Evolutionary conservation across 2,329 filamentous ascomycete genomes (phyloP).

Genomic region (Decorospora gaudefroyi): DNA sequence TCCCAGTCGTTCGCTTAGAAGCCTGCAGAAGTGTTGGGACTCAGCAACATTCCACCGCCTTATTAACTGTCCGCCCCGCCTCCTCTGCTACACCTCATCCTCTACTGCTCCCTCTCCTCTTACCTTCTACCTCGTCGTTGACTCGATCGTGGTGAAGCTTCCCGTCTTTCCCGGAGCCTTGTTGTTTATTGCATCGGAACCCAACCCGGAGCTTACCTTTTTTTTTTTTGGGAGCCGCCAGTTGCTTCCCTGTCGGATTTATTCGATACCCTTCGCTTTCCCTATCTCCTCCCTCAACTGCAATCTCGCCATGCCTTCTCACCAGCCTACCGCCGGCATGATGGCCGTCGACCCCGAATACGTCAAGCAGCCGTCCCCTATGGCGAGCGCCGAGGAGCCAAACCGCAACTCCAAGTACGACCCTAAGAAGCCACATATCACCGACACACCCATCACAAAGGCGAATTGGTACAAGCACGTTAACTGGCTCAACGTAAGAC

Average conservation of each 20-base stretch:
- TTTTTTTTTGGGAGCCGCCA: constrained; percentile 23
- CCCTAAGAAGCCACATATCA: constrained; percentile 80
- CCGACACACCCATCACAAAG: constrained; percentile 78
- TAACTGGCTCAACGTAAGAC: constrained; percentile 84
- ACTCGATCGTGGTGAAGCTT: constrained; percentile 30
- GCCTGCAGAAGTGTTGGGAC: constrained; percentile 29
- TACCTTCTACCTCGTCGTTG: constrained; percentile 27
- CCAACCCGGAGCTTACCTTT: constrained; percentile 22
- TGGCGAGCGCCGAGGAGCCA: constrained; percentile 57
- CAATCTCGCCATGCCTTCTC: constrained; percentile 54
- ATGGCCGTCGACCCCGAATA: constrained; percentile 56
- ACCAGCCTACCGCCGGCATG: constrained; percentile 55
- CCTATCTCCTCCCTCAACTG: constrained; percentile 11
- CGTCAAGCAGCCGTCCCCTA: constrained; percentile 52
- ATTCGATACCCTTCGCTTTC: constrained; percentile 19
- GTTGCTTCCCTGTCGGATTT: constrained; percentile 16
- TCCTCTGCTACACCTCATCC: constrained; percentile 18
- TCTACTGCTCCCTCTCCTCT: constrained; percentile 18
- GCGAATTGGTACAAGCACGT: constrained; percentile 90
- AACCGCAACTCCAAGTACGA: constrained; percentile 59
- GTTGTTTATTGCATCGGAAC: constrained; percentile 9
- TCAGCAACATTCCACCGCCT: constrained; percentile 16
- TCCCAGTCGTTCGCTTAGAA: constrained; percentile 40
- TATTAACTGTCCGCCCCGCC: constrained; percentile 14
- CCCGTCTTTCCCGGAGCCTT: constrained; percentile 24